Percentiles rank a stretch among this genome's conserved stretches.
These are phyloP conservation scores for Nothomitra cinnamomea DNA, from an alignment of 2,329 filamentous ascomycete genomes.

Conservation along the genomic window DNA sequence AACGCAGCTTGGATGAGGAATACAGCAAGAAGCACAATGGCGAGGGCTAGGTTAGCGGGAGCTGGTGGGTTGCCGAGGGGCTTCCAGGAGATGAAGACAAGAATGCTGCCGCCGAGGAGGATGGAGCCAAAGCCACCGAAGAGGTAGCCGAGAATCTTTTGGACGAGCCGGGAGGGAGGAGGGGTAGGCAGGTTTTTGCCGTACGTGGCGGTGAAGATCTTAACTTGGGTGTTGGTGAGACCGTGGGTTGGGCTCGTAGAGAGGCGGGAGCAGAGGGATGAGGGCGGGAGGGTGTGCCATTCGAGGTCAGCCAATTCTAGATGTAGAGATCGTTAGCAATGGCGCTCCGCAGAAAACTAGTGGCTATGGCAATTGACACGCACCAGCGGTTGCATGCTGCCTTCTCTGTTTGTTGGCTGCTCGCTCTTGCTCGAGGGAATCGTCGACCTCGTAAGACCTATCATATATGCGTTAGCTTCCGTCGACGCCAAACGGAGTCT, in stretches of 20 bases:
- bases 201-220: conserved; percentile 38
- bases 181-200: conserved; percentile 51
- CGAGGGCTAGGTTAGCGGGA: conserved; percentile 52
- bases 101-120: conserved; percentile 47
- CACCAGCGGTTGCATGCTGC: background rate
- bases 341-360: background rate
- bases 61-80: conserved; percentile 58
- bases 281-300: conserved; percentile 44
- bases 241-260: conserved; percentile 38
- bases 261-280: conserved; percentile 43
- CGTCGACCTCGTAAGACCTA: background rate
- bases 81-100: conserved; percentile 64
- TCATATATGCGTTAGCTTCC: background rate
- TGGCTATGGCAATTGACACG: background rate
- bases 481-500: background rate
- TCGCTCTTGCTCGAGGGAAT: background rate
- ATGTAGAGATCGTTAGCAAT: background rate
- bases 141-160: conserved; percentile 49
- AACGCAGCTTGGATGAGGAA: conserved; percentile 54
- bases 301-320: conserved; percentile 45
- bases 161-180: conserved; percentile 41
- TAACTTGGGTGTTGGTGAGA: conserved; percentile 40
- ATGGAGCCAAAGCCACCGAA: conserved; percentile 64
- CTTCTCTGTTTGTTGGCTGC: background rate
- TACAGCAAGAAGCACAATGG: conserved; percentile 53